Base-by-base conservation (phyloP, 2,329 filamentous ascomycete genomes). In the Aciculosporium take region DNA sequence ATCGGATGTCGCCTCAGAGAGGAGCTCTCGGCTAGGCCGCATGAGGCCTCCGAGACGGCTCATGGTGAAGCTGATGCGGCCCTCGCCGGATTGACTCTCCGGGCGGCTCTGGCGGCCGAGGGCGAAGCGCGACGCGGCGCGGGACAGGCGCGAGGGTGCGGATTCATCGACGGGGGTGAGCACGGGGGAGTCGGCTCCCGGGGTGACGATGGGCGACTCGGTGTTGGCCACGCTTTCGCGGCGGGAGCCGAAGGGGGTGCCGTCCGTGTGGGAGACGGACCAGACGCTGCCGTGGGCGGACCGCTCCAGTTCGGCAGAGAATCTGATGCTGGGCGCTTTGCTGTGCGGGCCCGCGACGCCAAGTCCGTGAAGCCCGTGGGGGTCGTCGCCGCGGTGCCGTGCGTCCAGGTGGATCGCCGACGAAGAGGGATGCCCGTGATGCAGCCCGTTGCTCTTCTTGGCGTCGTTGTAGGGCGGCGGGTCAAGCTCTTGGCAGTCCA, bases 381-480 rank as follows among this genome's bases (percentile, higher is more conserved):
- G 46, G 20, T 51, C 51, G 18, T 56, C 55, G 21, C 54, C 54
- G 40, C 53, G 35, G 41, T 53, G 35, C 31, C 35, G 39, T 23
- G 32, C 20, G 29, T 29, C 18, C 5, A 39, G 18, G 4, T 37
- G 42, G 17, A 28, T 28, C 10, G 39, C 32, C 24, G 37, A 46
- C 4, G 46, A 17, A 4, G 47, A 41, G 2, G 41, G 33, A 47
- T 55, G 45, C 2, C 33, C 38, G 2, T 51, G 51, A 24, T 53
- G 53, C 10, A 59, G 42, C 33, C 64, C 60, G 20, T 67, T 46
- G 40, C 65, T 68, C 12, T 61, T 53, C 10, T 66, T 66, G 7
- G 67, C 67, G 40, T 74, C 69, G 37, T 69, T 64, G 49, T 81
- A 81, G 1, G 76, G 74, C 1, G 76, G 76, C 3, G 76, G 76